Conservation (phyloP, 1,284 basidiomycete genomes). For the Moesziomyces sp. region DNA sequence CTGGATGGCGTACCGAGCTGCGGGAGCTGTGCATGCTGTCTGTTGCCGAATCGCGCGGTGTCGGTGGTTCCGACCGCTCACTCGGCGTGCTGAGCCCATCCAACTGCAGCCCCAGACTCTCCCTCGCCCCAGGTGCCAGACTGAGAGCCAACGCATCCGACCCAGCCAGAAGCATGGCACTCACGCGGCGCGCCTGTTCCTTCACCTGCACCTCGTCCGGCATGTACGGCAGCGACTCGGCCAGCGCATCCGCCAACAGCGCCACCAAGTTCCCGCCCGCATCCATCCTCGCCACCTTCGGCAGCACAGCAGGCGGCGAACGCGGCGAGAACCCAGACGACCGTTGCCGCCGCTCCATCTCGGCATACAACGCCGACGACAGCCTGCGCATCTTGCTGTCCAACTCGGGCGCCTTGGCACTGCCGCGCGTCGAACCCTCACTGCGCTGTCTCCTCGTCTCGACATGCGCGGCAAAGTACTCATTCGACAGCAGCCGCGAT, state of each 20-base stretch:
- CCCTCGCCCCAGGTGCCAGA: conserved; percentile 43
- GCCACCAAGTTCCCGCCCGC: conserved; percentile 21
- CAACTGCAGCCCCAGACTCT: conserved; percentile 31
- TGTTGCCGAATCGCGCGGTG: conserved; percentile 6
- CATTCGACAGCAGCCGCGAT: conserved; percentile 27
- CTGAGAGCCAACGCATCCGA: conserved; percentile 47
- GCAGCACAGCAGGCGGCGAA: conserved; percentile 10
- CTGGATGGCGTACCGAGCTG: too few species aligned
- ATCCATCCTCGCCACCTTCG: conserved; percentile 5
- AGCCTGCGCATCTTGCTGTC: conserved; percentile 35
- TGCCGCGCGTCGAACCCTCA: background rate
- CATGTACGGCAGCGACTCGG: conserved; percentile 38
- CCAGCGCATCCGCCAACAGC: conserved; percentile 37
- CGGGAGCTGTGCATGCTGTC: background rate
- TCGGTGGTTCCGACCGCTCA: conserved; percentile 24
- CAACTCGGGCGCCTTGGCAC: conserved; percentile 4
- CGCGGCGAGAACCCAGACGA: conserved; percentile 29
- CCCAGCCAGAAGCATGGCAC: conserved; percentile 45
- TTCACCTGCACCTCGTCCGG: conserved; percentile 9
- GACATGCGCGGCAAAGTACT: conserved; percentile 31
- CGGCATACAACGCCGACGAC: conserved; percentile 37
- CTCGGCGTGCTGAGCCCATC: conserved; percentile 36
- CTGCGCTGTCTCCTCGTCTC: conserved; percentile 11
- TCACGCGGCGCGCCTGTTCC: conserved; percentile 34
- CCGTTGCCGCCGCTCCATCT: conserved; percentile 40